Percentiles rank a stretch among this genome's conserved stretches.
Evolutionary conservation across 2,329 filamentous ascomycete species (phyloP).

Genomic region (Aspergillus aculeatinus): DNA sequence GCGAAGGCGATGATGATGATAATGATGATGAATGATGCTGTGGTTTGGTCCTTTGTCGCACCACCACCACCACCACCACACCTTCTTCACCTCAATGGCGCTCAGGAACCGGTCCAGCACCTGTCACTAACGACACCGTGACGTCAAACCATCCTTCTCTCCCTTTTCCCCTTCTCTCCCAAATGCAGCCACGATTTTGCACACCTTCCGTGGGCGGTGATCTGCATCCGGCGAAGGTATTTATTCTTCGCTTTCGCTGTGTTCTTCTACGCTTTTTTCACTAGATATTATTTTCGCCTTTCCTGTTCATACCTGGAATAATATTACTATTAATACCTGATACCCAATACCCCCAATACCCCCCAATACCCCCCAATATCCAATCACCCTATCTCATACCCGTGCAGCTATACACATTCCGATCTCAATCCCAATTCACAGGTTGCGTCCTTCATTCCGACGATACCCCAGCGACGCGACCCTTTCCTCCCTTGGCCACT

Average conservation of each 20-base stretch:
- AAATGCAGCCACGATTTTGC: background rate
- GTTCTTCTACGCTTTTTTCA: background rate
- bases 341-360: background rate
- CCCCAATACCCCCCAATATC: too few relatives aligned
- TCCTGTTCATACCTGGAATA: background rate
- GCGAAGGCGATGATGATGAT: background rate
- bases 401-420: background rate
- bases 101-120: background rate
- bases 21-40: background rate
- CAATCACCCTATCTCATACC: background rate
- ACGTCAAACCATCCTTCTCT: constrained; percentile 10
- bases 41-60: background rate
- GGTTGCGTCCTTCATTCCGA: constrained; percentile 18
- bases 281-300: background rate
- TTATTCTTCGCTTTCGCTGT: background rate
- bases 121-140: constrained; percentile 14
- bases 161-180: background rate
- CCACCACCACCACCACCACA: background rate
- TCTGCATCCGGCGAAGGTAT: background rate
- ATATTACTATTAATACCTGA: background rate
- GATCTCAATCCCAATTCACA: background rate
- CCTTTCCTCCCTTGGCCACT: constrained; percentile 11
- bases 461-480: constrained; percentile 24
- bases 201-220: background rate
- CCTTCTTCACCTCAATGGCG: background rate